Conservation (phyloP, 441 rosid species). For the Adansonia madagascariensis region DNA sequence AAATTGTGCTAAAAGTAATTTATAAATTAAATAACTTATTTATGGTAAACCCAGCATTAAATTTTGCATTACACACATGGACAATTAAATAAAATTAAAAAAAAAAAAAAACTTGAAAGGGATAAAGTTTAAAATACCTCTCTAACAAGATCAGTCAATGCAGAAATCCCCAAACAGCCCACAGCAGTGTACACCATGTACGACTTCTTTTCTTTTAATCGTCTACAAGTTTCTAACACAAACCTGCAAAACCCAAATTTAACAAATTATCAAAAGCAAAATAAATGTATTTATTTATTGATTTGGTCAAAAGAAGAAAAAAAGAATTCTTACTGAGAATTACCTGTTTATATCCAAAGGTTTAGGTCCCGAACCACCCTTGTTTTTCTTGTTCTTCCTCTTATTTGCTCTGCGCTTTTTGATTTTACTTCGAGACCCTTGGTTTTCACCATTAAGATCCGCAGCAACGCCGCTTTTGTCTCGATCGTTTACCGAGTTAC, state of each 20-base stretch:
- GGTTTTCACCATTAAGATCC: slow-evolving; percentile 35
- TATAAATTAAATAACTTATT: neutral
- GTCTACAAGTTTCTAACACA: slow-evolving; percentile 74
- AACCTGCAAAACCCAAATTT: slow-evolving; percentile 58
- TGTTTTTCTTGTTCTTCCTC: slow-evolving; percentile 58
- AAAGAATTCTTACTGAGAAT: neutral
- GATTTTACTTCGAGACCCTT: slow-evolving; percentile 41
- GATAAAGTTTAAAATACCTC: slow-evolving; percentile 53
- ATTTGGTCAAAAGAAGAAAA: neutral
- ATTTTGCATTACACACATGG: neutral
- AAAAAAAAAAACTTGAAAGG: neutral
- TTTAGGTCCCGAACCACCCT: slow-evolving; percentile 43
- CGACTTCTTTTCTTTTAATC: slow-evolving; percentile 82
- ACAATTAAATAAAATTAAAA: neutral
- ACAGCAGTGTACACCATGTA: slow-evolving; percentile 90
- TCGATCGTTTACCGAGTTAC: slow-evolving; percentile 28
- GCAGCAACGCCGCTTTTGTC: slow-evolving; percentile 26
- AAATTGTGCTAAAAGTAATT: neutral
- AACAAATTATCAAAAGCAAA: neutral
- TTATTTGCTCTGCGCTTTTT: slow-evolving; percentile 47
- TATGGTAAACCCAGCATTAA: neutral
- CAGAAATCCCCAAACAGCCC: slow-evolving; percentile 78
- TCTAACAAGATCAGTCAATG: slow-evolving; percentile 62
- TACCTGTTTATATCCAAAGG: slow-evolving; percentile 66
- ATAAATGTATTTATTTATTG: neutral